phyloP scores from a whole-genome alignment of 805 yeast species.

The Isabelozyma pseudorhagii region DNA sequence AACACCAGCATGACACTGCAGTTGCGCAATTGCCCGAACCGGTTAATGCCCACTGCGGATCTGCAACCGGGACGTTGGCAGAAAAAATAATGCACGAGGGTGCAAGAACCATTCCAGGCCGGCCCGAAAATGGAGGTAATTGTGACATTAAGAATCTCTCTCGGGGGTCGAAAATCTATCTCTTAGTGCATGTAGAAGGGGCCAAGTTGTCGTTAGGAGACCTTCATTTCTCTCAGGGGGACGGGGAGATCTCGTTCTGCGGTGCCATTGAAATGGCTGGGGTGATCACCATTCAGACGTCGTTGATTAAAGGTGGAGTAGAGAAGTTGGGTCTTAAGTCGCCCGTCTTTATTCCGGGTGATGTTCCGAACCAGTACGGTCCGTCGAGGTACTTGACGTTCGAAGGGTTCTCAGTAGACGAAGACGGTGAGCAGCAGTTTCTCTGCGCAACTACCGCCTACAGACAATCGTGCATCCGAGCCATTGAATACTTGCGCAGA shows the following conservation, averaged over 20 bases:
- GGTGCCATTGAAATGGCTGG: constrained; percentile 57
- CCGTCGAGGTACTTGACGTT: constrained; percentile 49
- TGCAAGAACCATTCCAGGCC: constrained; percentile 52
- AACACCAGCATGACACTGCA: constrained; percentile 24
- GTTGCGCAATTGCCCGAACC: constrained; percentile 43
- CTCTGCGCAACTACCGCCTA: constrained; percentile 50
- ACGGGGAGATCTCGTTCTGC: constrained; percentile 52
- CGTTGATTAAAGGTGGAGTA: constrained; percentile 43
- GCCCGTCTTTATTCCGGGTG: constrained; percentile 49
- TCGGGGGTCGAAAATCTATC: constrained; percentile 46
- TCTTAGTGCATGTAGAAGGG: constrained; percentile 47
- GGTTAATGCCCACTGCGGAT: constrained; percentile 38
- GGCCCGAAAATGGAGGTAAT: constrained; percentile 54
- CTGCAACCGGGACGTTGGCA: constrained; percentile 25
- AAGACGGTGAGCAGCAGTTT: constrained; percentile 42
- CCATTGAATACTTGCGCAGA: constrained; percentile 47
- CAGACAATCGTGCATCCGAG: constrained; percentile 47
- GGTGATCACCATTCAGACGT: constrained; percentile 38
- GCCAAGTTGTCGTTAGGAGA: constrained; percentile 49
- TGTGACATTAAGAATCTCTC: constrained; percentile 51
- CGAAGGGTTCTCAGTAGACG: constrained; percentile 53
- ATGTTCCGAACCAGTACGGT: constrained; percentile 47
- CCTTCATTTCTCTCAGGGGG: constrained; percentile 51
- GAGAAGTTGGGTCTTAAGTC: constrained; percentile 35
- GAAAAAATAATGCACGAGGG: constrained; percentile 36